Evolutionary conservation across 2,329 filamentous ascomycete species (phyloP), one percentile per base, ranked within the genome.

Genomic region (Bertia moriformis): DNA sequence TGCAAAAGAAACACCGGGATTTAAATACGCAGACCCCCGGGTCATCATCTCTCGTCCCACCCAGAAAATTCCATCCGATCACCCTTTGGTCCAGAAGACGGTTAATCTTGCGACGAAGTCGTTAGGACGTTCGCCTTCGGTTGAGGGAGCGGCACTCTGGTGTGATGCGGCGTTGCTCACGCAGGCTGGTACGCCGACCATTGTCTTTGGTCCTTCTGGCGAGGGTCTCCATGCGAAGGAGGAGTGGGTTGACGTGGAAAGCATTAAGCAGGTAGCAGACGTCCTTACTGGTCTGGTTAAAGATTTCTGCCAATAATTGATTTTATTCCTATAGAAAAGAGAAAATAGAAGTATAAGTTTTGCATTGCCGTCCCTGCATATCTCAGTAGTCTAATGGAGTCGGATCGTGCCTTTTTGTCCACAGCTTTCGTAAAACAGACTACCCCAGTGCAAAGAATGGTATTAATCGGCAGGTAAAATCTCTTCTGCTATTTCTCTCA

Each of bases 161-260:
- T 66, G 63, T 1, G 66, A 72, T 46, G 64, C 60, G n/a, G 67
- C 67, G 2, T 47, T 71, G 12, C 44, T 72, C 1, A 52, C 56
- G 1, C 54, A 61, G 14, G 52, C 49, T 13, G 67, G 65, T 0
- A 65, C 71, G 19, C 59, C 65, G 0, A 50, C 58, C 0, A 49
- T 72, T 14, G 52, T 71, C 1, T 69, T 60, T 48, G 65, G 67
- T 0, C 65, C 65, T 0, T 50, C 47, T 5, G 67, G 66, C 0
- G 57, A 60, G n/a, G 69, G 69, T 0, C 43, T 71, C 3, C 66
- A 73, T 45, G 56, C 53, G 1, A 66, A 63, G 38, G 60, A 66
- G 40, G 67, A 73, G 49, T 70, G 60, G 59, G 66, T 65, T 0
- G 58, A 64, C 17, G 52, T 61, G 2, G 46, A 63, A 7, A 67